A percentile compares a stretch with the other conserved stretches of the same genome.
Conservation (phyloP, 441 rosid genomes). For the Pelargonium australe region DNA sequence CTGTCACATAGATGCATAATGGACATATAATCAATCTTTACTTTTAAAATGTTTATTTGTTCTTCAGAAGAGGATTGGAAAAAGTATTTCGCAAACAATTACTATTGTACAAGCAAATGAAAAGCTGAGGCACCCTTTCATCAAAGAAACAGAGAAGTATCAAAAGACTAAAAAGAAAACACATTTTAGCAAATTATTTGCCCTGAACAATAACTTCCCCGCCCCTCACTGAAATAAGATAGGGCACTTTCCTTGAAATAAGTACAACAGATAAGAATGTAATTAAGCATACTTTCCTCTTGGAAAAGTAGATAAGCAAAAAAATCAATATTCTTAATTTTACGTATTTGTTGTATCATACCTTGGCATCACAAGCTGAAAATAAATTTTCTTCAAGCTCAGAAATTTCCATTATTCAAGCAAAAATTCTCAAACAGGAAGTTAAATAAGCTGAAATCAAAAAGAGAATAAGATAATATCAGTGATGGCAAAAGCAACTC, state of each 20-base stretch:
- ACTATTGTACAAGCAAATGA: neutral
- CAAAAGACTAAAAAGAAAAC: neutral
- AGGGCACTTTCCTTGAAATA: neutral
- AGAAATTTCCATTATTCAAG: constrained; percentile 59
- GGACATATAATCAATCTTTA: neutral
- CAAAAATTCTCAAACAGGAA: constrained; percentile 23
- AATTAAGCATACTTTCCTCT: neutral
- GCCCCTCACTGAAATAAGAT: too few relatives aligned
- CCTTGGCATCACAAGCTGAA: constrained; percentile 95
- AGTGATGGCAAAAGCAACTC: constrained; percentile 15
- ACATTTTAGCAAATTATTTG: neutral
- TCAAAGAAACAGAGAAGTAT: neutral
- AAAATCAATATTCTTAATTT: too few relatives aligned
- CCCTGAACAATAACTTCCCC: too few relatives aligned
- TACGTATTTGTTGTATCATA: constrained; percentile 21
- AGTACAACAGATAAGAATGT: neutral
- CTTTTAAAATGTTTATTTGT: neutral
- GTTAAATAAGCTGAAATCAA: constrained; percentile 32
- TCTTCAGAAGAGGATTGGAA: constrained; percentile 1
- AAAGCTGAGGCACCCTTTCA: neutral
- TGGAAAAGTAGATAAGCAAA: neutral
- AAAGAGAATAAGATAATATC: constrained; percentile 15
- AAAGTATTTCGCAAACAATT: neutral
- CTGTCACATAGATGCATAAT: neutral
- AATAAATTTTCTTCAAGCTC: constrained; percentile 90